Conservation (phyloP, 2,329 filamentous ascomycete genomes). For the Fusarium bulbicola region DNA sequence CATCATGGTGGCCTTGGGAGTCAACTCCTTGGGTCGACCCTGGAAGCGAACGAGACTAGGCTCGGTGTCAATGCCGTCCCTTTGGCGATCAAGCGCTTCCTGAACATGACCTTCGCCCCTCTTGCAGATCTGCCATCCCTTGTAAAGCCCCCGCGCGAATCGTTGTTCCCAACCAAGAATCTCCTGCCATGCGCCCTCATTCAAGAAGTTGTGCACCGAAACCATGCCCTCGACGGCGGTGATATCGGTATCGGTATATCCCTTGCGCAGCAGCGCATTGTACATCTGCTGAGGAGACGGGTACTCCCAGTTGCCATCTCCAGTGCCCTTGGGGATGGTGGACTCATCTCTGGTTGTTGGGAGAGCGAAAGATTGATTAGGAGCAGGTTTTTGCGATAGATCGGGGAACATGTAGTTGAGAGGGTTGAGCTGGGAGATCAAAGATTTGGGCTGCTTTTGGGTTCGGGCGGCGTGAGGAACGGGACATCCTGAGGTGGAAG, state of each 20-base stretch:
- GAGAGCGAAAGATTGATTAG: slow-evolving; percentile 76
- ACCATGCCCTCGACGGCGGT: slow-evolving; percentile 98
- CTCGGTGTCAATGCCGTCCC: slow-evolving; percentile 62
- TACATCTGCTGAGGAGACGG: slow-evolving; percentile 99
- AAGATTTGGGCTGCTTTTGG: slow-evolving; percentile 53
- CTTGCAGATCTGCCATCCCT: slow-evolving; percentile 78
- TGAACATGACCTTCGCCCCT: slow-evolving; percentile 73
- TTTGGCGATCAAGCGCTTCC: slow-evolving; percentile 58
- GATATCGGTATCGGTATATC: slow-evolving; percentile 91
- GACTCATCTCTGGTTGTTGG: slow-evolving; percentile 84
- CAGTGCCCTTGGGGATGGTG: slow-evolving; percentile 88
- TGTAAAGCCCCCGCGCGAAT: slow-evolving; percentile 76
- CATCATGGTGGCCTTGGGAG: slow-evolving; percentile 88
- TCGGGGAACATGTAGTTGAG: slow-evolving; percentile 96
- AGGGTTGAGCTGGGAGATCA: slow-evolving; percentile 67
- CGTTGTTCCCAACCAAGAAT: slow-evolving; percentile 93
- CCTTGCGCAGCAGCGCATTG: slow-evolving; percentile 95
- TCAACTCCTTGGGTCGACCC: slow-evolving; percentile 87
- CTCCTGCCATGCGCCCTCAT: slow-evolving; percentile 96
- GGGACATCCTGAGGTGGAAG: slow-evolving; percentile 49
- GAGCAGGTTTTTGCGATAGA: slow-evolving; percentile 81
- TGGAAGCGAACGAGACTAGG: slow-evolving; percentile 88
- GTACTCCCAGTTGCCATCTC: slow-evolving; percentile 91
- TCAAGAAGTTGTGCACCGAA: slow-evolving; percentile 95
- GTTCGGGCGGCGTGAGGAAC: slow-evolving; percentile 53